Base-by-base conservation (phyloP, 2,329 filamentous ascomycete species). In the Cordyceps fumosorosea region DNA sequence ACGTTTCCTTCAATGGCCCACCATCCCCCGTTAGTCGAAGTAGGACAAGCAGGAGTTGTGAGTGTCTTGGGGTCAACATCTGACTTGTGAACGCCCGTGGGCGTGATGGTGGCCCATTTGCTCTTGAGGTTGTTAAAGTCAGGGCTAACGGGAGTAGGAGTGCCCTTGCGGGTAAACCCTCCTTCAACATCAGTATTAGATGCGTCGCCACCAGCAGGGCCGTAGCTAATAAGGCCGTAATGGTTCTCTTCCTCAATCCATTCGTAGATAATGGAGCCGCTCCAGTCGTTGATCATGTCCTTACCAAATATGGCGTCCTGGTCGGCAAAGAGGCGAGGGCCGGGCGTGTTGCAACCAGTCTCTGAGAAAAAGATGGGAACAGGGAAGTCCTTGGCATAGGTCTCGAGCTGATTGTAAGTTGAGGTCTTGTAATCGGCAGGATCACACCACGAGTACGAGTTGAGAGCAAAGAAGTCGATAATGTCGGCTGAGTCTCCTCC, bases 281-380 rank as follows among this genome's bases (percentile, higher is more conserved):
- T 92, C 85, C 76, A 86, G 68, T 82, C 82, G 62, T 80, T 78
- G 6, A 82, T 76, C 91, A 96, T 96, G 3, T 90, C 75, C 0
- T 80, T 67, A 50, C 89, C 88, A 68, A 95, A 89, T 67, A 96
- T 90, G 56, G 90, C 86, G 47, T 83, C 80, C 74, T 95, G 90
- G 71, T 96, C 89, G 26, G 80, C 79, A 71, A 89, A 91, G 1
- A 80, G 76, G 50, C 89, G 82, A 0, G 87, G 86, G 1, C 77
- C 76, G 1, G 80, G 79, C 0, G 78, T 81, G 71, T 90, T 93
- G 81, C 91, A 96, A 63, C 91, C 91, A 3, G 90, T 95, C 76
- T 96, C 91, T 40, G 90, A 93, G 76, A 96, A 91, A 80, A 92
- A 93, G 69, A 95, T 91, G 22, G 90, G 91, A n/a, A 96, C 85